These are phyloP conservation scores for Suillus cothurnatus DNA, from an alignment of 768 basidiomycete genomes.

Conservation along the genomic window DNA sequence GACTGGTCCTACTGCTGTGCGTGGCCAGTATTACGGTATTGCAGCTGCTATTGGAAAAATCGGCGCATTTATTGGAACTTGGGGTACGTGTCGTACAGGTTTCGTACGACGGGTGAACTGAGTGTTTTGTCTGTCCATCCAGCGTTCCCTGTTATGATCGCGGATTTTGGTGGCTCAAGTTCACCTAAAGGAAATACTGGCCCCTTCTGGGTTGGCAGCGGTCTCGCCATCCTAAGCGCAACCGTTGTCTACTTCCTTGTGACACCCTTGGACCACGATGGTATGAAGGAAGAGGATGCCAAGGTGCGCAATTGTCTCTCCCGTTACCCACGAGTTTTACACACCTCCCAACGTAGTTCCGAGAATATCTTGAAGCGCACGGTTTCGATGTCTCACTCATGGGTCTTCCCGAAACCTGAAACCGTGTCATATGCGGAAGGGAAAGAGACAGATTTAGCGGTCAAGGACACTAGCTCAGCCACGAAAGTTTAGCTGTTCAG, in stretches of 20 bases:
- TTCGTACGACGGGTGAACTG: conserved; percentile 3
- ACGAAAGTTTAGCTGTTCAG: conserved; percentile 13
- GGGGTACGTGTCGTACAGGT: conserved; percentile 49
- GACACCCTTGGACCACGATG: conserved; percentile 71
- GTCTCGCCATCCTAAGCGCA: conserved; percentile 81
- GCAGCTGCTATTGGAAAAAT: conserved; percentile 88
- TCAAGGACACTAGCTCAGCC: conserved; percentile 9
- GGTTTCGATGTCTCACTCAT: conserved; percentile 80
- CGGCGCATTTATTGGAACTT: conserved; percentile 83
- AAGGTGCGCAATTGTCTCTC: conserved; percentile 42
- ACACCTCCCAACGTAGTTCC: conserved; percentile 55
- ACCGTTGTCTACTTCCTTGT: conserved; percentile 72
- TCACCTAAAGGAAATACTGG: conserved; percentile 71
- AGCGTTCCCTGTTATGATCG: conserved; percentile 72
- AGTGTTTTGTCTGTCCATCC: conserved; percentile 8
- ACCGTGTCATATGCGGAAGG: conserved; percentile 20
- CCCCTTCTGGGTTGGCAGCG: conserved; percentile 87
- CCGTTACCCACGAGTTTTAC: neutral
- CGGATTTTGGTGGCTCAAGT: conserved; percentile 59
- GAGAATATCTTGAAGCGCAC: conserved; percentile 73
- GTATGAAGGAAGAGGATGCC: conserved; percentile 77
- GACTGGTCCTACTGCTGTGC: conserved; percentile 80
- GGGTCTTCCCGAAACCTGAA: conserved; percentile 49
- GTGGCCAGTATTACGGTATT: conserved; percentile 83
- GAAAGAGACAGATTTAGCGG: conserved; percentile 18